phyloP scores from a whole-genome alignment of 768 basidiomycete genomes.

The Mycena capillaripes region DNA sequence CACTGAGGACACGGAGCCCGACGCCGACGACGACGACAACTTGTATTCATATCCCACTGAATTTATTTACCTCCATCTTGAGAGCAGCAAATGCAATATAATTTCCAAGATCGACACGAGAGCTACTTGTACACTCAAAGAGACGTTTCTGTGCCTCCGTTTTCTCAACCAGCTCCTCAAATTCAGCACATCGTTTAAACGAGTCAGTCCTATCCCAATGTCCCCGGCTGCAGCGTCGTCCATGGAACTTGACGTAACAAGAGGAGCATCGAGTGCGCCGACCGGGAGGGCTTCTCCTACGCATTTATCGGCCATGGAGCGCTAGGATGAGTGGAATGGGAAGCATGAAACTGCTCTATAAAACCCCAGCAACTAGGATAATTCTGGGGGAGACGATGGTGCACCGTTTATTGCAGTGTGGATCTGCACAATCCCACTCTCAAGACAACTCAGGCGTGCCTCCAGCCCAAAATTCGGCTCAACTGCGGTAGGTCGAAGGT shows the following conservation, averaged over 20 bases:
- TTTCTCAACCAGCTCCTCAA: background rate
- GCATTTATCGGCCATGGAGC: background rate
- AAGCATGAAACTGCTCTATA: background rate
- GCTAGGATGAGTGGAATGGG: background rate
- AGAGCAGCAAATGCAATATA: background rate
- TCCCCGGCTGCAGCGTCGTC: background rate
- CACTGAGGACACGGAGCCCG: background rate
- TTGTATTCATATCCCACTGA: background rate
- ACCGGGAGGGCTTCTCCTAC: background rate
- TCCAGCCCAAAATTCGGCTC: background rate
- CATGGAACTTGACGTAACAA: background rate
- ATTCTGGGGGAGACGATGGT: background rate
- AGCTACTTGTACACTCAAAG: background rate
- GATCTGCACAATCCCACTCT: background rate
- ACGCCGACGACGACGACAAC: background rate
- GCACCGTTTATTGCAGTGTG: background rate
- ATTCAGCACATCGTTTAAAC: background rate
- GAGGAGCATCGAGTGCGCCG: background rate
- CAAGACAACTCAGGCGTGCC: background rate
- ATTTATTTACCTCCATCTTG: background rate
- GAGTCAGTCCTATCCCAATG: background rate
- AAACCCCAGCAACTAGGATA: background rate
- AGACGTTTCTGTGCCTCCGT: background rate
- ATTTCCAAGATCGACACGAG: background rate
- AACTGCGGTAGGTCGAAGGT: background rate